A percentile compares a stretch with the other conserved stretches of the same genome.
phyloP scores from a whole-genome alignment of 352 stramenopile genomes.

The Globisporangium splendens region DNA sequence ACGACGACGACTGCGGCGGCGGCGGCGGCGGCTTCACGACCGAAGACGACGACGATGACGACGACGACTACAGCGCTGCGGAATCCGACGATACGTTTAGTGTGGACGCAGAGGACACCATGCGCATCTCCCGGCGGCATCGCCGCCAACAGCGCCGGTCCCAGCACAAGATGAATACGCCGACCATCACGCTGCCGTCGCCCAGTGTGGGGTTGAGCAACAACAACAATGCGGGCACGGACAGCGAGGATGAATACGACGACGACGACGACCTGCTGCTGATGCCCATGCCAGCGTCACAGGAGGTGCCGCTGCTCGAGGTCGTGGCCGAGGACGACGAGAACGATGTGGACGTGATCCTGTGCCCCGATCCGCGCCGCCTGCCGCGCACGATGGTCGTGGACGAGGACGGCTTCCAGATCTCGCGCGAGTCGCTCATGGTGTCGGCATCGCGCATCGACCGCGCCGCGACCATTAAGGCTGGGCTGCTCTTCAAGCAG shows the following conservation, averaged over 20 bases:
- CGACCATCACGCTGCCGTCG: too few relatives aligned
- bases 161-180: too few relatives aligned
- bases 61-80: not conserved
- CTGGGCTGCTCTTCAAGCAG: constrained; percentile 72
- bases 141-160: not conserved
- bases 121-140: too few relatives aligned
- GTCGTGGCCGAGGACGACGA: constrained; percentile 42
- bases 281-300: constrained; percentile 36
- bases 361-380: constrained; percentile 40
- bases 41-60: constrained; percentile 15
- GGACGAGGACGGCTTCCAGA: constrained; percentile 61
- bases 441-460: constrained; percentile 33
- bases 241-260: constrained; percentile 15
- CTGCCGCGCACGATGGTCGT: constrained; percentile 61
- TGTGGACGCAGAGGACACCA: not conserved
- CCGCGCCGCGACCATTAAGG: constrained; percentile 54
- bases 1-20: constrained; percentile 11
- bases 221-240: constrained; percentile 9
- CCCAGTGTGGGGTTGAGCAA: too few relatives aligned
- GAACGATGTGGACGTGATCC: constrained; percentile 59
- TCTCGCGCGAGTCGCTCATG: constrained; percentile 52
- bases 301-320: constrained; percentile 44
- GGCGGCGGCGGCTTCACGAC: constrained; percentile 14
- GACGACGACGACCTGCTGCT: constrained; percentile 19
- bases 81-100: constrained; percentile 5